phyloP scores from a whole-genome alignment of 495 filamentous ascomycete genomes.

The Ascobolus immersus region DNA sequence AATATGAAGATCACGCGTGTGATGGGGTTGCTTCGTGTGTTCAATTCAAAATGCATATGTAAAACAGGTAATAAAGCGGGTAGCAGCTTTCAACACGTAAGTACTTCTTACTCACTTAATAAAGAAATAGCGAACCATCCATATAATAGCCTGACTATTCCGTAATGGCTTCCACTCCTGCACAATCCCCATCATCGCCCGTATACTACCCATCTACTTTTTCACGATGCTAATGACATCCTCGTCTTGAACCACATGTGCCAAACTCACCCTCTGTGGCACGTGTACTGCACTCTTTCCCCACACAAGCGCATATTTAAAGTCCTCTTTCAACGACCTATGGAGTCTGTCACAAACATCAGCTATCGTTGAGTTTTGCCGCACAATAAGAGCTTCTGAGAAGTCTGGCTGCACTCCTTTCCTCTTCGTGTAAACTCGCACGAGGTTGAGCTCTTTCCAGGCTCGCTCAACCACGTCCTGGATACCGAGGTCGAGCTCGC shows the following conservation, averaged over 20 bases:
- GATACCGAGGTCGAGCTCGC: conserved; percentile 91
- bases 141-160: too few relatives aligned
- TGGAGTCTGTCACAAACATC: conserved; percentile 95
- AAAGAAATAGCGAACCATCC: too few relatives aligned
- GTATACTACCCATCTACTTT: conserved; percentile 34
- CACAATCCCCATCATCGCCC: conserved; percentile 1
- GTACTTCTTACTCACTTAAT: too few relatives aligned
- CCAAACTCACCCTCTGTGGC: conserved; percentile 75
- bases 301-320: conserved; percentile 98
- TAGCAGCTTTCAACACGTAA: too few relatives aligned
- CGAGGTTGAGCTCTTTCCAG: conserved; percentile 80
- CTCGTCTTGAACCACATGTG: conserved; percentile 72
- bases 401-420: conserved; percentile 86
- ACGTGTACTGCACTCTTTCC: conserved; percentile 85
- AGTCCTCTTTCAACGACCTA: conserved; percentile 83
- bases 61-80: too few relatives aligned
- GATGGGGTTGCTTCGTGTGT: too few relatives aligned
- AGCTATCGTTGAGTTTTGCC: conserved; percentile 66
- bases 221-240: conserved; percentile 96
- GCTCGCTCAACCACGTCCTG: conserved; percentile 83
- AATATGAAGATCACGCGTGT: too few relatives aligned
- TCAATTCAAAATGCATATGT: too few relatives aligned
- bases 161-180: too few relatives aligned
- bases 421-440: conserved; percentile 88
- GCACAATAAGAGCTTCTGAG: conserved; percentile 76